These are phyloP conservation scores for Fusarium sp. DNA, from an alignment of 2,329 filamentous ascomycete species.

Conservation along the genomic window DNA sequence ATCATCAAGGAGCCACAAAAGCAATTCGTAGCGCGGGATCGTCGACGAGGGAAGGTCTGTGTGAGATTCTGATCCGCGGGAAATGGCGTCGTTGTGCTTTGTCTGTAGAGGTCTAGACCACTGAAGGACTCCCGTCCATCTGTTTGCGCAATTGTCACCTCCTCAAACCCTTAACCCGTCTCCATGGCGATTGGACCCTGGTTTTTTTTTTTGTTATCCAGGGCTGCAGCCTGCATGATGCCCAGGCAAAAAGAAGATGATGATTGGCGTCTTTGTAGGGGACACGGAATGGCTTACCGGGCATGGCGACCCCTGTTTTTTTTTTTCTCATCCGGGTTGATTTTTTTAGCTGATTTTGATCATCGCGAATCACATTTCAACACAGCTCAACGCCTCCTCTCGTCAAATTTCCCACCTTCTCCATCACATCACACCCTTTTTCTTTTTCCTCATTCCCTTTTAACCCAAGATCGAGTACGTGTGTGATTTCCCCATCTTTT, in stretches of 20 bases:
- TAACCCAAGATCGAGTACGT: neutral
- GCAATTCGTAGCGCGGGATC: neutral
- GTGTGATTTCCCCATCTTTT: conserved; percentile 7
- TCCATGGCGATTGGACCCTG: conserved; percentile 7
- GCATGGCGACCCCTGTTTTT: neutral
- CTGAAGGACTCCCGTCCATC: no score
- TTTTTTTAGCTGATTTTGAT: conserved; percentile 3
- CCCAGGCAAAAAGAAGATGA: neutral
- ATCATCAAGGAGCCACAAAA: neutral
- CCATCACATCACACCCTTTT: neutral
- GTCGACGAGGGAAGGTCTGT: neutral
- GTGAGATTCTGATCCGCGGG: conserved; percentile 3
- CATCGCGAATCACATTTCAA: conserved; percentile 1
- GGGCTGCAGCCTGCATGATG: neutral
- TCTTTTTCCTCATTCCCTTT: neutral
- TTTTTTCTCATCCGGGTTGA: neutral
- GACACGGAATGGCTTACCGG: neutral
- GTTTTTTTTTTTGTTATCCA: neutral
- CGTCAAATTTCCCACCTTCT: neutral
- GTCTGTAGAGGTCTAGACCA: neutral
- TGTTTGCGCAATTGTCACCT: neutral
- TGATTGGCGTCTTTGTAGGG: conserved; percentile 15
- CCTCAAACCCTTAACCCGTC: neutral
- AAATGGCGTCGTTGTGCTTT: neutral
- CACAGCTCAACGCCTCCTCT: neutral